A percentile compares a stretch with the other conserved stretches of the same genome.
phyloP scores from a whole-genome alignment of 495 filamentous ascomycete species.

The Penicillium paradoxum region DNA sequence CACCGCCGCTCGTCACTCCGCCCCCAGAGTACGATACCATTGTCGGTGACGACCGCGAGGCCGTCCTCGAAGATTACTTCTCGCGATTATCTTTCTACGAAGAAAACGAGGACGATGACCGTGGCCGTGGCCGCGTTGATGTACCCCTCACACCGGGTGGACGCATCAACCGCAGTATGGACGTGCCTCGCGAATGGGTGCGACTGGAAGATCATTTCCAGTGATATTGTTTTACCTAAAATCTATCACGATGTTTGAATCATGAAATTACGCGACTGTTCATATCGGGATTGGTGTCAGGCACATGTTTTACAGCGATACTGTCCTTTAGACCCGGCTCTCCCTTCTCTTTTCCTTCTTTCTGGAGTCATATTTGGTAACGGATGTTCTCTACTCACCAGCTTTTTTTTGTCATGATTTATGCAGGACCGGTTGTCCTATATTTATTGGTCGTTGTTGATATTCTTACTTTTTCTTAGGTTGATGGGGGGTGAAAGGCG shows the following conservation, averaged over 20 bases:
- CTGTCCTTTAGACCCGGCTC: neutral
- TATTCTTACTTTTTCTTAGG: neutral
- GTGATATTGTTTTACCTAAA: slow-evolving; percentile 3
- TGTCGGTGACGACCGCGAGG: slow-evolving; percentile 72
- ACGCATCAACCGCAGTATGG: slow-evolving; percentile 67
- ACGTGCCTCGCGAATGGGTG: slow-evolving; percentile 50
- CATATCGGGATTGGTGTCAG: slow-evolving; percentile 12
- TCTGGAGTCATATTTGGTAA: neutral
- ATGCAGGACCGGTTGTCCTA: neutral
- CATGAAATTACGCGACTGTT: slow-evolving; percentile 31
- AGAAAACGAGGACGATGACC: slow-evolving; percentile 51
- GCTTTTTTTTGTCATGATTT: neutral
- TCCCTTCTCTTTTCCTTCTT: neutral
- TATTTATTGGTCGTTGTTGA: neutral
- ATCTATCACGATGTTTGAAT: slow-evolving; percentile 17
- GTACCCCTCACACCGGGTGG: slow-evolving; percentile 67
- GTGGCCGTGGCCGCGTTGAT: slow-evolving; percentile 49
- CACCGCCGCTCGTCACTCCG: slow-evolving; percentile 76
- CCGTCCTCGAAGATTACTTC: slow-evolving; percentile 85
- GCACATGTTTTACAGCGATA: slow-evolving; percentile 10
- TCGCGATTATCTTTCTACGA: slow-evolving; percentile 59
- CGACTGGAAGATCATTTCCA: slow-evolving; percentile 41
- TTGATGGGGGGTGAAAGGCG: neutral
- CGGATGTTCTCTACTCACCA: neutral
- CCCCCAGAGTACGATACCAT: slow-evolving; percentile 85